Base-by-base conservation (phyloP, 768 basidiomycete genomes). In the Leccinum rimulosum region DNA sequence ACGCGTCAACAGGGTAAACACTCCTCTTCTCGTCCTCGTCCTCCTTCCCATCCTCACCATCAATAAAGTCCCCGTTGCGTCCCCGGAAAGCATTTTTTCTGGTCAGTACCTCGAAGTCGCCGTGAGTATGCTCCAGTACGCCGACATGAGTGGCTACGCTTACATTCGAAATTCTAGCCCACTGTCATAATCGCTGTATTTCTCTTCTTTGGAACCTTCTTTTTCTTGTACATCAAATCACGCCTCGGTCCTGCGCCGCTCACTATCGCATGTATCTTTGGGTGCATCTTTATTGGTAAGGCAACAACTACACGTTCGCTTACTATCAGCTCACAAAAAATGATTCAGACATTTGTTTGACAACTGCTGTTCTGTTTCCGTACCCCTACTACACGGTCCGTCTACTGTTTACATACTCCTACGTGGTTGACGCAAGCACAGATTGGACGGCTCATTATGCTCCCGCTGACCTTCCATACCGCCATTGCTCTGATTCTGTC, bases 231-330 rank as follows among this genome's bases (percentile, higher is more conserved):
- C 66, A 64, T 89, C 54, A 85, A 80, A 66, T 84, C 84, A 1
- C 75, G 82, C 27, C 66, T 80, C 61, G 84, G 87, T 3, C 86
- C 87, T 0, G 85, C 88, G 1, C 88, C 87, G 0, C 86, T 84
- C 64, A 68, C 81, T 1, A 77, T 85, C 58, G 79, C 85, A 0
- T 75, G 71, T 22, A 69, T 88, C 10, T 79, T 91, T 30, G 82
- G 76, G 10, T 88, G 86, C 68, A 80, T 90, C 38, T 79, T 79
- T 63, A 55, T 87, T 7, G 84, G 86, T 84, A 57, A 57, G 77
- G 61, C 27, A 45, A n/a, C 25, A 15, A 30, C 49, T 10, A 4
- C 36, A n/a, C 19, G 19, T 27, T 40, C 15, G 6, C 31, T 14
- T 30, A 12, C 57, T 36, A 17, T 6, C 33, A 28, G 10, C 48